Base-by-base conservation (phyloP, 2,329 filamentous ascomycete genomes). In the Chrysoporthe deuterocubensis region DNA sequence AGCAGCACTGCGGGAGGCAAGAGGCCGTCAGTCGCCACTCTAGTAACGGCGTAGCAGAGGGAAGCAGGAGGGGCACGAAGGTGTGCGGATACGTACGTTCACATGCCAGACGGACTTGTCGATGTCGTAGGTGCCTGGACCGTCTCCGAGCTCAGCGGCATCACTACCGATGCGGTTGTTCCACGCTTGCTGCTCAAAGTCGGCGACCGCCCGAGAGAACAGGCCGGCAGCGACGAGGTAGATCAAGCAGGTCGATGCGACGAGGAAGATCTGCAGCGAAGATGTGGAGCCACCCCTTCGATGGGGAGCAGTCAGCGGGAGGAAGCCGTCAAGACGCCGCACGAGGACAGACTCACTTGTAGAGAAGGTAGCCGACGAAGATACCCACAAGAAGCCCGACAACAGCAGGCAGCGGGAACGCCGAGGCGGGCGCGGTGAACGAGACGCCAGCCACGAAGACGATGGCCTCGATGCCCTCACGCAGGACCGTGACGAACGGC, bases 191-290 rank as follows among this genome's bases (percentile, higher is more conserved):
- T 84, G 84, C 75, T 96, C 88, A 64, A 96, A 87, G 71, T 83
- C 86, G 91, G 92, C 94, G 26, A 96, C 86, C 1, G 87, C 87
- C 66, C 89, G 89, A 4, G 92, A 94, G 78, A 96, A 93, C 43
- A 96, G 85, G 54, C 92, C 93, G 0, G 92, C 93, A 4, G 92
- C 91, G 11, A 97, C 91, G 13, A 96, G 88, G 75, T 97, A 96
- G 14, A 97, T 81, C 74, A 96, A 86, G 75, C 92, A 94, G 1
- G 93, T 96, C 0, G 92, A 94, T 37, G 88, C 80, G 70, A 96
- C 89, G n/a, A 96, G 83, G 83, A 96, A 96, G 70, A 91, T 81
- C 74, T 96, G 92, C 52, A 93, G 78, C 46, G 86, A 87, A 4
- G 88, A 81, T n/a, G 82, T 81, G 67, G 89, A 87, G n/a, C 90